phyloP scores from a whole-genome alignment of 1,284 basidiomycete genomes.

The Ganoderma resinaceum region DNA sequence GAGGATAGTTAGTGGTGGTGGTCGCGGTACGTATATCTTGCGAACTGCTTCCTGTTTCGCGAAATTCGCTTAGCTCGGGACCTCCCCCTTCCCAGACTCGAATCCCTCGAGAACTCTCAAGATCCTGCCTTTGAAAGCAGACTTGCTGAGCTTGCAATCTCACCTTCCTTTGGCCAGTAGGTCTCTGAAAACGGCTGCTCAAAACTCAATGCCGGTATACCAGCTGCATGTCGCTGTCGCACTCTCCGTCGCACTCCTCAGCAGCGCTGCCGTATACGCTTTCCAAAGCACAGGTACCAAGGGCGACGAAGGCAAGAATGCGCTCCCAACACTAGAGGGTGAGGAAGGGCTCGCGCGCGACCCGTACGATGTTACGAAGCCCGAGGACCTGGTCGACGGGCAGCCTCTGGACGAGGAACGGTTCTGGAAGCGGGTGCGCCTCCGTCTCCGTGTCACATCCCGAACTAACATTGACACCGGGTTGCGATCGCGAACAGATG shows the following conservation, averaged over 20 bases:
- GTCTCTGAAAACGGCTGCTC: background rate
- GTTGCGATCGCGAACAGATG: slow-evolving; percentile 15
- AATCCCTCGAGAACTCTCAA: background rate
- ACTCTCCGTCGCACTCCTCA: slow-evolving; percentile 51
- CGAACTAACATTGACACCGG: slow-evolving; percentile 9
- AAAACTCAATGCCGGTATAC: slow-evolving; percentile 57
- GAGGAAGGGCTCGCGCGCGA: slow-evolving; percentile 53
- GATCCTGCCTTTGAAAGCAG: background rate
- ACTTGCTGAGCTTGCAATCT: background rate
- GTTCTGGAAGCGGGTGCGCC: slow-evolving; percentile 79
- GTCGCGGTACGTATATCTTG: background rate
- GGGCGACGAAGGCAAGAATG: slow-evolving; percentile 58
- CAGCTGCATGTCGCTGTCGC: slow-evolving; percentile 61
- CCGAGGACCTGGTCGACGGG: slow-evolving; percentile 78
- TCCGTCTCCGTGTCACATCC: background rate
- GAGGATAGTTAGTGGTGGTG: background rate
- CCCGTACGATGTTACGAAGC: slow-evolving; percentile 79
- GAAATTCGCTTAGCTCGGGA: background rate
- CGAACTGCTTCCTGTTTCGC: background rate
- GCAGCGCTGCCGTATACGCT: slow-evolving; percentile 54
- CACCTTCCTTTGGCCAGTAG: background rate
- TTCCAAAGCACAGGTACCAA: slow-evolving; percentile 37
- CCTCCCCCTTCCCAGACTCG: background rate
- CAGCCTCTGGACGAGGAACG: slow-evolving; percentile 72
- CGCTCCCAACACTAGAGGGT: slow-evolving; percentile 55